Percentiles rank a stretch among this genome's conserved stretches.
These are phyloP conservation scores for Avena eriantha DNA, from an alignment of 176 grass and related monocot genomes.

Conservation along the genomic window DNA sequence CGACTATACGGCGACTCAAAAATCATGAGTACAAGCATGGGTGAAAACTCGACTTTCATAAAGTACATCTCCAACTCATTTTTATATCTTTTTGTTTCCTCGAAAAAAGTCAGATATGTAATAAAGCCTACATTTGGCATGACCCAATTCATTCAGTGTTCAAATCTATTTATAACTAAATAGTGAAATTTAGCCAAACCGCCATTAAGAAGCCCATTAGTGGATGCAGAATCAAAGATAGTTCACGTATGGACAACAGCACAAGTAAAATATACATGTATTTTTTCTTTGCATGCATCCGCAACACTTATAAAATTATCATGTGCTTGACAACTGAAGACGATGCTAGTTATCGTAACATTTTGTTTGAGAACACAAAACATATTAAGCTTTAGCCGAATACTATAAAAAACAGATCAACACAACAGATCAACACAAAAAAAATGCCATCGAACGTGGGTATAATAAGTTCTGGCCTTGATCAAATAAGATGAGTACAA, in stretches of 20 bases:
- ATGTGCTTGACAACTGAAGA: neutral
- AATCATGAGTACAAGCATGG: too few relatives aligned
- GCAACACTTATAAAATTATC: neutral
- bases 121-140: neutral
- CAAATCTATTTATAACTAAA: neutral
- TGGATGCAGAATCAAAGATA: neutral
- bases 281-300: slow-evolving; percentile 4
- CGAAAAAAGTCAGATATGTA: neutral
- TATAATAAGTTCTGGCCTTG: neutral
- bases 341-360: neutral
- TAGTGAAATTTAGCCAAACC: slow-evolving; percentile 8
- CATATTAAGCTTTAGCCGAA: neutral
- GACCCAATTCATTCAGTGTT: neutral
- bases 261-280: neutral
- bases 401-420: neutral
- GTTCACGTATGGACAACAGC: neutral
- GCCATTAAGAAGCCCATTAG: neutral
- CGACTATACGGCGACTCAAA: too few relatives aligned
- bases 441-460: neutral
- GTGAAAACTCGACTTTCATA: neutral
- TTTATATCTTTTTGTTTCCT: neutral
- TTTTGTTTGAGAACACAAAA: neutral
- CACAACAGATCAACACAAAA: too few relatives aligned
- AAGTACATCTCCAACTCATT: neutral
- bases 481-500: slow-evolving; percentile 18